Percentiles rank a stretch among this genome's conserved stretches.
These are phyloP conservation scores for Pisolithus tinctorius DNA, from an alignment of 768 basidiomycete genomes.

Conservation along the genomic window DNA sequence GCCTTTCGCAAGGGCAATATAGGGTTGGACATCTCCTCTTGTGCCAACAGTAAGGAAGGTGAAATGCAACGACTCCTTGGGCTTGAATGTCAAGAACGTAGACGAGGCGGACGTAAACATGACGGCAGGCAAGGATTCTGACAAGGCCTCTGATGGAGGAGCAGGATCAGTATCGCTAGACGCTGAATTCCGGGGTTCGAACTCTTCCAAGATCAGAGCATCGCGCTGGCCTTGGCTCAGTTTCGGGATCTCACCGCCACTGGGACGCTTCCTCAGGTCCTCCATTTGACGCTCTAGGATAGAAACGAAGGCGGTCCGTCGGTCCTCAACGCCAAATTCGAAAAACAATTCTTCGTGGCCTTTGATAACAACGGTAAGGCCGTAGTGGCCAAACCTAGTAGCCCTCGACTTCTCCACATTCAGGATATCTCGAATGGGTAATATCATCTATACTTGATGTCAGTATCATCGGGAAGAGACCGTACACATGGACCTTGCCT, in stretches of 20 bases:
- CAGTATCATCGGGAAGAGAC: slow-evolving; percentile 1
- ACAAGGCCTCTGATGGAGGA: slow-evolving; percentile 47
- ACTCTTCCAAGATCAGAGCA: slow-evolving; percentile 79
- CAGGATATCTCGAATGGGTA: slow-evolving; percentile 86
- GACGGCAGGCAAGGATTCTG: slow-evolving; percentile 75
- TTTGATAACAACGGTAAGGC: slow-evolving; percentile 83
- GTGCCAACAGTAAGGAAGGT: slow-evolving; percentile 96
- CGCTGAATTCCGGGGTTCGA: slow-evolving; percentile 47
- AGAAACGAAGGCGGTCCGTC: slow-evolving; percentile 68
- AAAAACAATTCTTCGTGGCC: slow-evolving; percentile 98
- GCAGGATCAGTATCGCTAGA: slow-evolving; percentile 34
- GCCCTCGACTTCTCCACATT: slow-evolving; percentile 80
- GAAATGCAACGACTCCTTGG: slow-evolving; percentile 74
- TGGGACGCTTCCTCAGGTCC: slow-evolving; percentile 46
- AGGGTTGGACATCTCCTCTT: slow-evolving; percentile 96
- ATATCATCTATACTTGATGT: slow-evolving; percentile 66
- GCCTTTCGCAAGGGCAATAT: slow-evolving; percentile 92
- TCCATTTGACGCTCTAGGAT: slow-evolving; percentile 82
- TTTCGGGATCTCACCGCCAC: slow-evolving; percentile 34
- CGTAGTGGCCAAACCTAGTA: slow-evolving; percentile 84
- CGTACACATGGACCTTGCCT: slow-evolving; percentile 44
- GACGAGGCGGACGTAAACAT: slow-evolving; percentile 97
- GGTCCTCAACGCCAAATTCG: slow-evolving; percentile 79
- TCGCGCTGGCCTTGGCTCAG: slow-evolving; percentile 56
- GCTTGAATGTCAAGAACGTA: slow-evolving; percentile 96